Evolutionary conservation across 225 moss, liverwort and hornwort genomes (phyloP).

Genomic region (Asterella californica): DNA sequence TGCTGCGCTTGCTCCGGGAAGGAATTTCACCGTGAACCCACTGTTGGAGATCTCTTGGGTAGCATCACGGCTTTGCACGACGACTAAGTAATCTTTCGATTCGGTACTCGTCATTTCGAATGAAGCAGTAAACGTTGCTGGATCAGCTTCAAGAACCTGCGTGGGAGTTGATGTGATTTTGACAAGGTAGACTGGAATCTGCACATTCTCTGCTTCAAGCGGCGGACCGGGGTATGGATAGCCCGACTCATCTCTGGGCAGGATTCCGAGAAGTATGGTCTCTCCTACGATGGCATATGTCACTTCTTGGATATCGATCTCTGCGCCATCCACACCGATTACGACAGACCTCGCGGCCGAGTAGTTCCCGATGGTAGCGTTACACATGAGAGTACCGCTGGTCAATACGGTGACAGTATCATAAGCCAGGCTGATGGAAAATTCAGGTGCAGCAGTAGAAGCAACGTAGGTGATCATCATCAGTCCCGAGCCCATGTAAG

Average conservation of each 20-base stretch:
- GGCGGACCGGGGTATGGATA: slow-evolving; percentile 44
- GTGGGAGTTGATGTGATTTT: slow-evolving; percentile 19
- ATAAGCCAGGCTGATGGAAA: slow-evolving; percentile 28
- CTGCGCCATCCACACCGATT: slow-evolving; percentile 30
- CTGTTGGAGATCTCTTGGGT: slow-evolving; percentile 35
- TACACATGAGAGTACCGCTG: slow-evolving; percentile 26
- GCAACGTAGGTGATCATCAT: slow-evolving; percentile 49
- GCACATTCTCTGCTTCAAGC: slow-evolving; percentile 23
- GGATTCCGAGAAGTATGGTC: slow-evolving; percentile 33
- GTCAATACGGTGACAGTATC: slow-evolving; percentile 21
- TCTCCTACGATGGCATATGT: slow-evolving; percentile 32
- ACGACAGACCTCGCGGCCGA: slow-evolving; percentile 33
- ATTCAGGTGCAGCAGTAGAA: slow-evolving; percentile 37
- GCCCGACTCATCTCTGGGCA: slow-evolving; percentile 42
- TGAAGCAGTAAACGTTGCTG: slow-evolving; percentile 30
- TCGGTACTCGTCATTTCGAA: slow-evolving; percentile 40
- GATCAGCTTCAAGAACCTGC: slow-evolving; percentile 35
- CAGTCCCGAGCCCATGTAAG: slow-evolving; percentile 38
- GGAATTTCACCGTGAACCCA: slow-evolving; percentile 50
- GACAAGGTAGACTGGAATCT: slow-evolving; percentile 33
- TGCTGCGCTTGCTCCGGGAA: slow-evolving; percentile 33
- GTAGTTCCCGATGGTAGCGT: slow-evolving; percentile 15
- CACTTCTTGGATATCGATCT: slow-evolving; percentile 39
- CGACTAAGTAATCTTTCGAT: slow-evolving; percentile 36
- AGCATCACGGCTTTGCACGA: slow-evolving; percentile 27